Evolutionary conservation across 371 early-diverging fungal genomes (phyloP), one percentile per base, ranked within the genome.

Genomic region (Rhizopus stolonifer): DNA sequence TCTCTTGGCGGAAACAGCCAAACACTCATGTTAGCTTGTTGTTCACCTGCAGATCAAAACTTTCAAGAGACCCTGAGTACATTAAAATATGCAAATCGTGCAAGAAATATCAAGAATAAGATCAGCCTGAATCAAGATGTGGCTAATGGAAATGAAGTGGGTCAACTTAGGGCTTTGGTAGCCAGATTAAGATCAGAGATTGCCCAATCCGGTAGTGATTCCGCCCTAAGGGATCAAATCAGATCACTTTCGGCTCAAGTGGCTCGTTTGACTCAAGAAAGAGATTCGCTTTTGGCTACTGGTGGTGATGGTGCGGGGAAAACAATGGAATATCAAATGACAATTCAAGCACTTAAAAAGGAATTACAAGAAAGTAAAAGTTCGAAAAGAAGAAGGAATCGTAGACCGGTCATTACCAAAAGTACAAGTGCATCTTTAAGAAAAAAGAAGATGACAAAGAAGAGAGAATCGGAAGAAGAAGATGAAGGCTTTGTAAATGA

Each of bases 21-120:
- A 49, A 90, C 95, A 0, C 68, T 95, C 15, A 93, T 96, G 93
- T 79, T 96, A 45, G 94, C 95, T 2, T 96, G 96, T 77, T 86
- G 94, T 2, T 83, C 86, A 43, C 89, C 92, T 0, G 83, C 87
- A 17, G 87, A 88, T 46, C 60, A 66, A 18, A 88, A 91, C 69
- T 81, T 90, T 52, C 81, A 84, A 47, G 99, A 99, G 69, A 92
- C 98, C 17, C 57, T 72, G 51, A 94, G 89, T 63, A 95, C 97
- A 14, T 77, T 96, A 29, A 85, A 88, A 56, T 97, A 94, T 65
- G 95, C 95, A 4, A 88, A 89, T 58, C 81, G 94, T 1, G 92
- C 92, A 8, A 70, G 90, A 14, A 90, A 91, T 52, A 92, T 94
- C 64, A 89, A 89, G 54, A 94, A 94, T 67, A 69, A 79, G n/a